Evolutionary conservation across 2,329 filamentous ascomycete genomes (phyloP).

Genomic region (Dryadomyces quercus-mongolicae): DNA sequence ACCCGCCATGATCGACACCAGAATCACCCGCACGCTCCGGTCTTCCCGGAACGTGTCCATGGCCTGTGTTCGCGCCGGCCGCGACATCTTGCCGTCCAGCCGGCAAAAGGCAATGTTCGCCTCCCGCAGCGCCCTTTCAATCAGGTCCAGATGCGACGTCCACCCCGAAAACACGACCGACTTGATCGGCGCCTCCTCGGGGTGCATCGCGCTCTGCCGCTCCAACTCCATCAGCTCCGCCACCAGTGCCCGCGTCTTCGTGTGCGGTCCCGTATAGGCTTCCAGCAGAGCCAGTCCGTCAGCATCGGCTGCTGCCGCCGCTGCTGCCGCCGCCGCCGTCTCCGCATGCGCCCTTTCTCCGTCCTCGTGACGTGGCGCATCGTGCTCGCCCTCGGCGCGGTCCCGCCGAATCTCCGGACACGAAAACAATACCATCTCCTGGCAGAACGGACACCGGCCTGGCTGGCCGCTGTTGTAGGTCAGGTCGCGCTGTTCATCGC

Average conservation of each 20-base stretch:
- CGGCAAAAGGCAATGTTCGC: conserved; percentile 58
- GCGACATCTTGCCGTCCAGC: conserved; percentile 84
- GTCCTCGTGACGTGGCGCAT: conserved; percentile 31
- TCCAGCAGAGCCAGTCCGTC: conserved; percentile 25
- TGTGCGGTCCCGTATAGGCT: conserved; percentile 73
- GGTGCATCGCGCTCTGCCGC: conserved; percentile 46
- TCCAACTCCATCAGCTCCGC: conserved; percentile 58
- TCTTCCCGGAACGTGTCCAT: conserved; percentile 71
- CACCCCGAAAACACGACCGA: conserved; percentile 94
- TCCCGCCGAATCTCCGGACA: conserved; percentile 58
- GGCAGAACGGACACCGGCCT: conserved; percentile 58
- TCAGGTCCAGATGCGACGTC: conserved; percentile 89
- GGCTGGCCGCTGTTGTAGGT: conserved; percentile 27
- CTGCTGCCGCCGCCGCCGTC: not conserved
- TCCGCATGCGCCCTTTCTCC: conserved; percentile 14
- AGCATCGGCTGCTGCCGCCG: conserved; percentile 3
- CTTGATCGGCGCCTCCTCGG: conserved; percentile 66
- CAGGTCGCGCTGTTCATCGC: conserved; percentile 33
- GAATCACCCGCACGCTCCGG: conserved; percentile 59
- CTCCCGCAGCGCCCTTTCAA: conserved; percentile 65
- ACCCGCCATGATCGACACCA: conserved; percentile 86
- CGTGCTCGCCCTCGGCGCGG: conserved; percentile 44
- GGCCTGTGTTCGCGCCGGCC: conserved; percentile 58
- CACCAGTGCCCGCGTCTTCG: conserved; percentile 77
- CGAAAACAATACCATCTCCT: conserved; percentile 46